These are phyloP conservation scores for Plenodomus biglobosus DNA, from an alignment of 2,329 filamentous ascomycete species.

Conservation along the genomic window DNA sequence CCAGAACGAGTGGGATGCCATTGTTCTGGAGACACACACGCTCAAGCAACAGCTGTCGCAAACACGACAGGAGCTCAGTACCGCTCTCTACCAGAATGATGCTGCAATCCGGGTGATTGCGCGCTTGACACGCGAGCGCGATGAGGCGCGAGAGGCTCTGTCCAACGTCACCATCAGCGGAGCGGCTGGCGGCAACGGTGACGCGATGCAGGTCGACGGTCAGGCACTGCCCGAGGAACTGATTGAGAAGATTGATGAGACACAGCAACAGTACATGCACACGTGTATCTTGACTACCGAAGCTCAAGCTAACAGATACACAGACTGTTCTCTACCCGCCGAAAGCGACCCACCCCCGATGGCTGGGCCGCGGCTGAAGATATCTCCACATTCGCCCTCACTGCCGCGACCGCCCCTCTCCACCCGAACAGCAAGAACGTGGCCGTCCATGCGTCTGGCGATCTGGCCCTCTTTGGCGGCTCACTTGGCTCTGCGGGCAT, in stretches of 20 bases:
- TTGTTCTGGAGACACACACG: conserved; percentile 89
- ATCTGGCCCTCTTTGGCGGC: conserved; percentile 73
- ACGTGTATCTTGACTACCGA: not conserved
- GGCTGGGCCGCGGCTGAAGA: conserved; percentile 80
- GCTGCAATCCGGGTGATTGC: conserved; percentile 95
- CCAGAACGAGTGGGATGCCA: conserved; percentile 97
- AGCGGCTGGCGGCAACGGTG: conserved; percentile 60
- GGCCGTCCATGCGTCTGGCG: conserved; percentile 61
- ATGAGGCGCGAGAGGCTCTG: conserved; percentile 87
- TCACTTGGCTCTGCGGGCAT: conserved; percentile 74
- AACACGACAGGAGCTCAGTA: conserved; percentile 89
- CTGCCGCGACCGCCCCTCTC: conserved; percentile 57
- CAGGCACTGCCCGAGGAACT: conserved; percentile 74
- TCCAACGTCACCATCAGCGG: conserved; percentile 78
- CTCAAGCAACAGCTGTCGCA: conserved; percentile 85
- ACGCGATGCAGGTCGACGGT: conserved; percentile 91
- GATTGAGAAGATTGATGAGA: conserved; percentile 72
- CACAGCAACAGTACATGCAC: conserved; percentile 71
- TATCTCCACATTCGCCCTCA: conserved; percentile 62
- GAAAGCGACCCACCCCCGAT: conserved; percentile 83
- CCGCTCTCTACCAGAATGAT: conserved; percentile 94
- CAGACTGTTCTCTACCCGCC: conserved; percentile 82
- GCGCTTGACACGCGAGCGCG: conserved; percentile 82
- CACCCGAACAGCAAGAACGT: conserved; percentile 62
- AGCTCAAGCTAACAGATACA: conserved; percentile 46